phyloP scores from a whole-genome alignment of 306 rosid genomes.

The Trifolium repens region DNA sequence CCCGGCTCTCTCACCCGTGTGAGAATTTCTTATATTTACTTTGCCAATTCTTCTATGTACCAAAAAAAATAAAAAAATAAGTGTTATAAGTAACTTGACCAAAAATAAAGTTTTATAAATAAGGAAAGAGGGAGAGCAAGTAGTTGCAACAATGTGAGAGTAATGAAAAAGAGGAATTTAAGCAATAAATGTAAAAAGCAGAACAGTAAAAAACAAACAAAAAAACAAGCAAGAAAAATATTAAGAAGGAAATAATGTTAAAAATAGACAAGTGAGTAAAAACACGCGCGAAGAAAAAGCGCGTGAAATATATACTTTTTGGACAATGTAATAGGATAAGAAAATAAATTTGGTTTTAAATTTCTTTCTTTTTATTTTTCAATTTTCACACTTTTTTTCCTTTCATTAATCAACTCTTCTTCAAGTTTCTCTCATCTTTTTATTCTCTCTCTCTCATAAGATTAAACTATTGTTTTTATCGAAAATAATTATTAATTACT shows the following conservation, averaged over 20 bases:
- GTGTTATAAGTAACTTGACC: no score
- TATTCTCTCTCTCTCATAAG: constrained; percentile 23
- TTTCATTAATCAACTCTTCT: constrained; percentile 29
- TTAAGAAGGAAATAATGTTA: background rate
- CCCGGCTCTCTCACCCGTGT: no score
- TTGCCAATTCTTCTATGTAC: no score
- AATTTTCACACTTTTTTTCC: constrained; percentile 8
- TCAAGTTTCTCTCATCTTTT: background rate
- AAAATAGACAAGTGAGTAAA: background rate
- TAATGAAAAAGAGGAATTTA: background rate
- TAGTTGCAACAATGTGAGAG: background rate
- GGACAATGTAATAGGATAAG: constrained; percentile 20
- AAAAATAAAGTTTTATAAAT: no score
- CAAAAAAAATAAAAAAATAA: no score
- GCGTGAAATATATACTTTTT: constrained; percentile 1
- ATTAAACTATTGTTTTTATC: constrained; percentile 35
- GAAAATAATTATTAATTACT: constrained; percentile 4
- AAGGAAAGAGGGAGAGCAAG: no score
- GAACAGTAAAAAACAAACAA: constrained; percentile 2
- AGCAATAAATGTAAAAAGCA: constrained; percentile 16
- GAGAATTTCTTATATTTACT: no score
- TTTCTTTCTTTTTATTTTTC: background rate
- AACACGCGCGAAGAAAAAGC: constrained; percentile 29
- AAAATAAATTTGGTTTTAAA: background rate
- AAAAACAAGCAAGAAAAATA: background rate